A percentile compares a stretch with the other conserved stretches of the same genome.
phyloP scores from a whole-genome alignment of 805 yeast species.

The Starmerella bacillaris region DNA sequence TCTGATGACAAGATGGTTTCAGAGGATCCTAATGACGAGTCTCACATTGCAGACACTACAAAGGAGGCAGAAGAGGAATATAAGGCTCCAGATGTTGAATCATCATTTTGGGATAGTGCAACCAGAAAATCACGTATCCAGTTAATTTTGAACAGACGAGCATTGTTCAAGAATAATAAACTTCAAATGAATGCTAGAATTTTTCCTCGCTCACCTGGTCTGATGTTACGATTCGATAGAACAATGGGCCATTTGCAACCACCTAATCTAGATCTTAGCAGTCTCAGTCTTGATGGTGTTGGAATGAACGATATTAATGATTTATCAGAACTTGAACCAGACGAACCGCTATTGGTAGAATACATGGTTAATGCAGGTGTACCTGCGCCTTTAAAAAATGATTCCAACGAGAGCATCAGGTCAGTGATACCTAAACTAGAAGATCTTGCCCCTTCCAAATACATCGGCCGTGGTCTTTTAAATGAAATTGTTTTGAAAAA shows the following conservation, averaged over 20 bases:
- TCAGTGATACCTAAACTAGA: constrained; percentile 22
- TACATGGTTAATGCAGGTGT: constrained; percentile 70
- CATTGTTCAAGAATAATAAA: constrained; percentile 40
- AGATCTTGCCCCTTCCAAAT: constrained; percentile 26
- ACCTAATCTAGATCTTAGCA: constrained; percentile 14
- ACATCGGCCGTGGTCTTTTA: constrained; percentile 32
- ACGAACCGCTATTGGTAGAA: constrained; percentile 34
- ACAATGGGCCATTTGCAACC: constrained; percentile 17
- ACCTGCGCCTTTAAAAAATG: constrained; percentile 35
- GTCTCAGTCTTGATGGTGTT: constrained; percentile 4
- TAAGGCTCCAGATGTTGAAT: constrained; percentile 21
- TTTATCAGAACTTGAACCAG: constrained; percentile 23
- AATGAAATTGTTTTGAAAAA: constrained; percentile 44
- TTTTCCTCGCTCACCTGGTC: constrained; percentile 41
- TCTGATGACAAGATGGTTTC: too few relatives aligned
- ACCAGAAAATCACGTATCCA: constrained; percentile 56
- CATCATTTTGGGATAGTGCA: constrained; percentile 53
- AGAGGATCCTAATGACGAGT: too few relatives aligned
- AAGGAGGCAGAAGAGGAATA: constrained; percentile 4
- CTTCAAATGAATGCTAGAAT: constrained; percentile 57
- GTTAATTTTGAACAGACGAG: constrained; percentile 49
- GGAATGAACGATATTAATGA: constrained; percentile 4
- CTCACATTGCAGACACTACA: too few relatives aligned
- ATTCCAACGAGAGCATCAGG: constrained; percentile 10
- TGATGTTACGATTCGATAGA: constrained; percentile 40